Evolutionary conservation across 805 yeast genomes (phyloP).

Genomic region (Lipomyces japonicus): DNA sequence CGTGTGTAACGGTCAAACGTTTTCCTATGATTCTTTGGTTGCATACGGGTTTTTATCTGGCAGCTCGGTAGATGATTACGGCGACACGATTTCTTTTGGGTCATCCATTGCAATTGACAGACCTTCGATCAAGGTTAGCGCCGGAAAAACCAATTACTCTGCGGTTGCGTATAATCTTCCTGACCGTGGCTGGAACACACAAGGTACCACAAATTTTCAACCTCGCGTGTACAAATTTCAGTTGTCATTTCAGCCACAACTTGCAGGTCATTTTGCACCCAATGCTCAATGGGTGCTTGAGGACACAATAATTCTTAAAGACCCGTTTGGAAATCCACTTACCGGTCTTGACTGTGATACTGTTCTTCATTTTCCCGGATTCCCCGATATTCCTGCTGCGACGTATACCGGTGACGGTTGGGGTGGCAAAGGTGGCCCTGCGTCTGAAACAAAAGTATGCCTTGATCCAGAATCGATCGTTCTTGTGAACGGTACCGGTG

Average conservation of each 20-base stretch:
- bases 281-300: slow-evolving; percentile 18
- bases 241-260: slow-evolving; percentile 14
- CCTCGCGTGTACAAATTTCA: slow-evolving; percentile 20
- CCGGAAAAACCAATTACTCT: slow-evolving; percentile 11
- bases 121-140: slow-evolving; percentile 19
- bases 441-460: slow-evolving; percentile 13
- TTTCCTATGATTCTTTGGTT: slow-evolving; percentile 20
- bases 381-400: slow-evolving; percentile 20
- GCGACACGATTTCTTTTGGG: slow-evolving; percentile 25
- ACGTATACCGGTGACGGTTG: slow-evolving; percentile 17
- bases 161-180: slow-evolving; percentile 21
- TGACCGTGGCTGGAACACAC: slow-evolving; percentile 29
- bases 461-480: slow-evolving; percentile 20
- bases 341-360: slow-evolving; percentile 24
- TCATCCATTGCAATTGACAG: slow-evolving; percentile 17
- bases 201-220: slow-evolving; percentile 23
- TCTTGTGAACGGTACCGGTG: slow-evolving; percentile 17
- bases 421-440: slow-evolving; percentile 16
- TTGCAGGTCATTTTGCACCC: slow-evolving; percentile 7
- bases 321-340: slow-evolving; percentile 24
- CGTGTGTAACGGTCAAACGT: slow-evolving; percentile 10
- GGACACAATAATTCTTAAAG: slow-evolving; percentile 21
- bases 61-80: slow-evolving; percentile 20
- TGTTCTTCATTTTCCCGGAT: slow-evolving; percentile 13
- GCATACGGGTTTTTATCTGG: slow-evolving; percentile 22